Conservation (phyloP, 2,329 filamentous ascomycete genomes). For the Colletotrichum sp. region DNA sequence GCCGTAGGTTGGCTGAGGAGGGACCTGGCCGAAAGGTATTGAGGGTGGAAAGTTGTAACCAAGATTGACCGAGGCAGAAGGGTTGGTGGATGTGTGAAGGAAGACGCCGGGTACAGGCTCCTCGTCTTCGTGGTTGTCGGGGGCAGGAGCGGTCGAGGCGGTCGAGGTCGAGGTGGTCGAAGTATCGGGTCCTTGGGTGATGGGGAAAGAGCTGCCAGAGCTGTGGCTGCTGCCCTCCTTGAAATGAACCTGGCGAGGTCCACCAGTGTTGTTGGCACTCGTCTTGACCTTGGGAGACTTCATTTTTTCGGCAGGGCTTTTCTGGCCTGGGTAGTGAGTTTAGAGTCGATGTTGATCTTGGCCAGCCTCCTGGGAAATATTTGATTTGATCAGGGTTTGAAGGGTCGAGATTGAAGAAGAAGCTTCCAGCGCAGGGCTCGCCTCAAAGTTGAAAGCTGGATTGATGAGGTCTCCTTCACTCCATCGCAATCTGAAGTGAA, state of each 20-base stretch:
- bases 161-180: not conserved
- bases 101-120: not conserved
- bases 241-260: slow-evolving; percentile 12
- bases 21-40: not conserved
- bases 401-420: not conserved
- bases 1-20: slow-evolving; percentile 16
- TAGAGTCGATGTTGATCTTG: not conserved
- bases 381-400: not conserved
- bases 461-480: not conserved
- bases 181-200: slow-evolving; percentile 1
- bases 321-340: not conserved
- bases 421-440: not conserved
- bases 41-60: not conserved
- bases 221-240: not conserved
- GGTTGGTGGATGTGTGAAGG: slow-evolving; percentile 7
- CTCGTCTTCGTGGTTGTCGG: not conserved
- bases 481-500: not conserved
- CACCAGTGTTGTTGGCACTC: slow-evolving; percentile 9
- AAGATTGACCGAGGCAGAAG: slow-evolving; percentile 14
- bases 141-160: not conserved
- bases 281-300: slow-evolving; percentile 15
- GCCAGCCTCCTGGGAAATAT: not conserved
- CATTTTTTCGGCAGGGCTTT: not conserved
- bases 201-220: not conserved
- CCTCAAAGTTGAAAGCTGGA: too few species aligned